A percentile compares a stretch with the other conserved stretches of the same genome.
Conservation (phyloP, 768 basidiomycete species). For the Krasilnikovozyma curviuscula region DNA sequence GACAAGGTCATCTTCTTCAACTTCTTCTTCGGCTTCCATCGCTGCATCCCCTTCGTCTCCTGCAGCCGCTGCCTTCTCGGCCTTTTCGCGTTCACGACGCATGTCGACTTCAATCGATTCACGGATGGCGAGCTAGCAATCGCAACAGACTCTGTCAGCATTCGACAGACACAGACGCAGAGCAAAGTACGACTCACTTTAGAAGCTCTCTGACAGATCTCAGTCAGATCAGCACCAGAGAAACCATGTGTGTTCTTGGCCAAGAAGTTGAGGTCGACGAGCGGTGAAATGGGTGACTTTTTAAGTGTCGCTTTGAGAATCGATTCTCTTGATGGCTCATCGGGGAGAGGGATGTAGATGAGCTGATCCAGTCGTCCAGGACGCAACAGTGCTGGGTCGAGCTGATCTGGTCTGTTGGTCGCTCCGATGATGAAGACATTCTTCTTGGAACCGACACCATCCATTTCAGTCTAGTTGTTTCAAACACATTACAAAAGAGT, state of each 20-base stretch:
- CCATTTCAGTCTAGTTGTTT: constrained; percentile 93
- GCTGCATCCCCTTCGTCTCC: constrained; percentile 34
- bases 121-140: constrained; percentile 32
- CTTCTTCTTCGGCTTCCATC: constrained; percentile 16
- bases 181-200: constrained; percentile 36
- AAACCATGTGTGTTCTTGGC: constrained; percentile 87
- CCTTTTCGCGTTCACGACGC: constrained; percentile 51
- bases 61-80: constrained; percentile 55
- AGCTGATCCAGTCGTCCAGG: constrained; percentile 98
- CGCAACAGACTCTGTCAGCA: background rate
- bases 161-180: background rate
- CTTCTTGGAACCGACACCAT: constrained; percentile 96
- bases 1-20: constrained; percentile 62
- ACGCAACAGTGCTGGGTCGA: constrained; percentile 78
- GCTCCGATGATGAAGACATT: constrained; percentile 88
- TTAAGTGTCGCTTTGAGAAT: constrained; percentile 82
- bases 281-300: constrained; percentile 66
- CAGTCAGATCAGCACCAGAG: constrained; percentile 99
- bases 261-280: constrained; percentile 69
- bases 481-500: background rate
- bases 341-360: constrained; percentile 96
- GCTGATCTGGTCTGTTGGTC: constrained; percentile 90
- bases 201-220: constrained; percentile 93
- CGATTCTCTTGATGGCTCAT: constrained; percentile 72
- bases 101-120: constrained; percentile 90